Evolutionary conservation across 2,329 filamentous ascomycete species (phyloP), one percentile per base, ranked within the genome.

Genomic region (Calonectria pseudoturangicola): DNA sequence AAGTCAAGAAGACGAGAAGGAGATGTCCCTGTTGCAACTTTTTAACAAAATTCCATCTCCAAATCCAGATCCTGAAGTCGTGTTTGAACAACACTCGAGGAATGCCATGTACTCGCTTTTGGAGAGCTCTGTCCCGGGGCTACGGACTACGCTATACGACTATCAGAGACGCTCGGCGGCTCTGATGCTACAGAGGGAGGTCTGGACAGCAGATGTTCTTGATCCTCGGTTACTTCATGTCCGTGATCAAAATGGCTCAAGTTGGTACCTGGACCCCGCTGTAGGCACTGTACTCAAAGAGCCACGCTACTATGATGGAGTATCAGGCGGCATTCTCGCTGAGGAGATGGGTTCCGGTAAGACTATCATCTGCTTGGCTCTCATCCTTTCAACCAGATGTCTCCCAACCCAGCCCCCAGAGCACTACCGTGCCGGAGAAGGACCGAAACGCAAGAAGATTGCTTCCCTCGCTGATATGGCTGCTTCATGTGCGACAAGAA

Each of bases 271-370:
- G 75, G 93, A 96, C 73, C 86, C 89, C 6, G 89, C 92, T 54
- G 89, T 91, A 18, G 90, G 91, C 0, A 86, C 87, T 0, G 89
- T 95, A 60, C 81, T 94, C 0, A 87, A 87, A 43, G 90, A 93
- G n/a, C 92, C 94, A 13, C 88, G 89, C 2, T 90, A 90, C 71
- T 98, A 96, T 77, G 95, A 97, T 54, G 89, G 91, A 30, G 89
- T 92, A 6, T 88, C 89, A 71, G 95, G 96, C 41, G 96, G 95
- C 3, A 93, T 96, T 16, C 85, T 95, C 16, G 93, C 94, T 0
- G 94, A 97, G 80, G 93, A 94, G 75, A 96, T 96, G 94, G 93
- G 93, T 7, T 85, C 90, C 0, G 96, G 96, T 0, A 98, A 98
- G 85, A 98, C 96, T 0, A 84, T 98, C 30, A 98, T 98, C 13